Evolutionary conservation across 192 early-diverging fungal genomes (phyloP).

Genomic region (Chytriomyces sp.): DNA sequence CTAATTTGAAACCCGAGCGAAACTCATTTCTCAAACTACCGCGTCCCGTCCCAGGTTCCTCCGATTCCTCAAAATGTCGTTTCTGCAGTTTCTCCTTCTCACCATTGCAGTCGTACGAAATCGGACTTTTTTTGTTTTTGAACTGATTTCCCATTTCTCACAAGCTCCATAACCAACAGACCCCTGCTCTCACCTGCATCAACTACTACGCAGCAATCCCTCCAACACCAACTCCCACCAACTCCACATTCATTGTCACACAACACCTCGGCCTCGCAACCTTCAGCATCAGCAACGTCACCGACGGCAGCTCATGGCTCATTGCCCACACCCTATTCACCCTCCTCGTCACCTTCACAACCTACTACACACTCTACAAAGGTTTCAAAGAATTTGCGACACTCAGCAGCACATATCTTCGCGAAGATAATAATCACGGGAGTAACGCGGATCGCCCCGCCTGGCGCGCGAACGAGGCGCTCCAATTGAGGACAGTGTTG

Average conservation of each 20-base stretch:
- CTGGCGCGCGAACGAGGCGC: constrained; percentile 48
- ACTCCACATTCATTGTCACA: neutral
- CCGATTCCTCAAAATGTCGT: constrained; percentile 50
- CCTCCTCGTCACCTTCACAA: constrained; percentile 43
- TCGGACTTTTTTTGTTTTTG: no score
- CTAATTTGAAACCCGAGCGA: neutral
- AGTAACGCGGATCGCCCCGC: constrained; percentile 25
- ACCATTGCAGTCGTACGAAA: constrained; percentile 27
- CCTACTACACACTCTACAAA: constrained; percentile 44
- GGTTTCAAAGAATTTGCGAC: constrained; percentile 46
- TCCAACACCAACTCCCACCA: neutral
- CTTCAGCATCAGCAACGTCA: constrained; percentile 42
- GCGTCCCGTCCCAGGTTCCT: constrained; percentile 41
- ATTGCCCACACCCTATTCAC: constrained; percentile 49
- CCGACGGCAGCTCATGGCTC: constrained; percentile 38
- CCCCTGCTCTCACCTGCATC: constrained; percentile 47
- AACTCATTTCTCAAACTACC: neutral
- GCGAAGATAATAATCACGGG: constrained; percentile 29
- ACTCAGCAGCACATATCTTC: constrained; percentile 38
- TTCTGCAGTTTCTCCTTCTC: constrained; percentile 33
- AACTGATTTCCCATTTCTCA: neutral
- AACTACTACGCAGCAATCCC: constrained; percentile 46
- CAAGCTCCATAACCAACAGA: neutral
- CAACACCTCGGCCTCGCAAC: neutral
- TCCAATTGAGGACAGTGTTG: constrained; percentile 56